Percentiles rank a stretch among this genome's conserved stretches.
Conservation (phyloP, 1,284 basidiomycete genomes). For the Ustilago sp. region DNA sequence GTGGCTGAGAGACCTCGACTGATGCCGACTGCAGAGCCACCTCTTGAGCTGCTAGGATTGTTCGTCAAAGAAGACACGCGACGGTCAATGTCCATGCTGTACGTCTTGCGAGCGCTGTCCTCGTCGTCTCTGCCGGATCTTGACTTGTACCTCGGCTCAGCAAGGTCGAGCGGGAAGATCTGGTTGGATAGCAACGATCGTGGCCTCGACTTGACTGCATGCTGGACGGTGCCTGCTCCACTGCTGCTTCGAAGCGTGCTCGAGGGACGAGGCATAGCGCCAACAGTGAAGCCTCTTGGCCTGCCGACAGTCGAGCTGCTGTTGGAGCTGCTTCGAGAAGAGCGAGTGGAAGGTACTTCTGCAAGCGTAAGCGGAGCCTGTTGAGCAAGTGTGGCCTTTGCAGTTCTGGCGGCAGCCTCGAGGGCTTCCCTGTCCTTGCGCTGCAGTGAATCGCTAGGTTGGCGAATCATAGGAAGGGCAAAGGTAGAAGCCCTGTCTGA, state of each 20-base stretch:
- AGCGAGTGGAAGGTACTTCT: constrained; percentile 1
- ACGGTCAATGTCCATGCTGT: constrained; percentile 39
- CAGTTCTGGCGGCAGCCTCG: constrained; percentile 8
- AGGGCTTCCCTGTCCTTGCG: constrained; percentile 18
- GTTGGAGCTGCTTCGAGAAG: constrained; percentile 12
- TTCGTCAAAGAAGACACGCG: constrained; percentile 12
- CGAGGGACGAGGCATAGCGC: constrained; percentile 47
- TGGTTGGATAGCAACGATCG: constrained; percentile 58
- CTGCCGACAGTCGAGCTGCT: constrained; percentile 30
- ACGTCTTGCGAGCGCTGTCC: constrained; percentile 25
- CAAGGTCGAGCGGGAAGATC: constrained; percentile 51
- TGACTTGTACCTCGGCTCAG: constrained; percentile 36
- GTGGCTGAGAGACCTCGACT: constrained; percentile 17
- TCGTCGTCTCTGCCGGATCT: constrained; percentile 10
- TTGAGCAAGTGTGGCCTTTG: neutral
- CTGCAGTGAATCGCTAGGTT: constrained; percentile 38
- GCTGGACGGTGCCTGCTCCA: constrained; percentile 11
- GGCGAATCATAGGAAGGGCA: constrained; percentile 30
- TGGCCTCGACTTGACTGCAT: constrained; percentile 34
- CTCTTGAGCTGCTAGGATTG: neutral
- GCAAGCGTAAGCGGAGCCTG: neutral
- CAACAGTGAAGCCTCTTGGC: constrained; percentile 60
- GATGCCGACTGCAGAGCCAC: neutral
- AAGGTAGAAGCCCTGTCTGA: constrained; percentile 15
- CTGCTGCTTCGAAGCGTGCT: constrained; percentile 16